Evolutionary conservation across 352 stramenopile species (phyloP).

Genomic region (Saprolegnia parasitica): DNA sequence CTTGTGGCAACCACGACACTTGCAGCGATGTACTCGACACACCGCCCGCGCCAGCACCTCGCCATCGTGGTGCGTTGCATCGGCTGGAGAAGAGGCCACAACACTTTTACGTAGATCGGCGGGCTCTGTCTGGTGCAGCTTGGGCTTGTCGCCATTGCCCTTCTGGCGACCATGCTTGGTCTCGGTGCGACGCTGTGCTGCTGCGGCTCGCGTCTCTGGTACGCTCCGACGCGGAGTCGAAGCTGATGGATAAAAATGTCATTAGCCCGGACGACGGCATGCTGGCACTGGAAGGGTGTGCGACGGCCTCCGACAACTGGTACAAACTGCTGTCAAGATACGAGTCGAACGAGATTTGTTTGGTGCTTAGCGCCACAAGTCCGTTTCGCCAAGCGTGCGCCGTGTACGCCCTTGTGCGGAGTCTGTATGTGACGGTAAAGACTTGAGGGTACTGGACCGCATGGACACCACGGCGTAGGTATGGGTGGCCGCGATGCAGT

Average conservation of each 20-base stretch:
- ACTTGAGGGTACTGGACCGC: background rate
- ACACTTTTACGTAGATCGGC: background rate
- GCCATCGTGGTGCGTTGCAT: background rate
- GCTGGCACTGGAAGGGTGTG: background rate
- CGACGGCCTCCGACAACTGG: background rate
- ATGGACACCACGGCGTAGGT: background rate
- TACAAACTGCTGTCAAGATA: background rate
- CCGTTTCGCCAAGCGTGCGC: background rate
- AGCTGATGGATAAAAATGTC: background rate
- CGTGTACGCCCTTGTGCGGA: background rate
- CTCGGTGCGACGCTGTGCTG: slow-evolving; percentile 1
- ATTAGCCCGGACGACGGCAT: background rate
- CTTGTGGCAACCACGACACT: background rate
- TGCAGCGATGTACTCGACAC: background rate
- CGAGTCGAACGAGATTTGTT: background rate
- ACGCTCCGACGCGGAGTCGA: background rate
- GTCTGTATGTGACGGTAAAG: background rate
- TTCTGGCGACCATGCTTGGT: background rate
- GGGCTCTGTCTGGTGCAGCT: background rate
- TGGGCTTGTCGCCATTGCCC: background rate
- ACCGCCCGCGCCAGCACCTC: background rate
- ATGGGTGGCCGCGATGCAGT: background rate
- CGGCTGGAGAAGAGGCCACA: background rate
- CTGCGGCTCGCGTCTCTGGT: background rate
- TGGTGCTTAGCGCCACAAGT: background rate